Evolutionary conservation across 345 rosid species (phyloP), one percentile per base, ranked within the genome.

Genomic region (Eucalyptus dawsonii): DNA sequence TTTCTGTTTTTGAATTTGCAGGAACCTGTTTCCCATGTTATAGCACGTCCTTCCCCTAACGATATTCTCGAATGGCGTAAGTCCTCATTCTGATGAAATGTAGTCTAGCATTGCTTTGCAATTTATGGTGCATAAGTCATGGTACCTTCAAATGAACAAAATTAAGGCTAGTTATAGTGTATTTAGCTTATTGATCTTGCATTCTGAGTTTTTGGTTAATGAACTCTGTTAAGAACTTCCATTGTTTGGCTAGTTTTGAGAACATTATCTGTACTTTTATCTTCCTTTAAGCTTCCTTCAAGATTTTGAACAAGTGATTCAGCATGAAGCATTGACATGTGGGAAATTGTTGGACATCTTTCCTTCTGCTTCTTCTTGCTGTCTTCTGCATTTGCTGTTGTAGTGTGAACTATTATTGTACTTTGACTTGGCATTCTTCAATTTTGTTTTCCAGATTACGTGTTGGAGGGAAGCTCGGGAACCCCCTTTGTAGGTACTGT

Each of bases 21-120:
- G 99, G 99, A 98, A 90, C 99, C 99, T 45, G 98, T 97, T 90
- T 93, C 99, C 86, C 95, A 97, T 93, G 93, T 97, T 87, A 97
- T 97, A 89, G 99, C 99, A 69, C 95, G 97, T 86, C 99, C 99
- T 94, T 97, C 98, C 87, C 95, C 97, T 53, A 98, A 90, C 89
- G 95, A 97, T 92, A 97, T 97, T 91, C 99, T 98, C 67, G 99
- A 98, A 87, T 97, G 99, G 99, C 99, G 99, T 98, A 96, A 95
- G 98, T 95, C 89, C 47, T 86, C 11, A 45, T 60, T 87, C n/a
- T 9, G 80, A 50, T 31, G 6, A 42, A 29, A 29, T 44, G 22
- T 69, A 62, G 88, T 53, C 67, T 37, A 29, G 25, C 50, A 86
- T 67, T 50, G 50, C 80, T 81, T 60, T 85, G n/a, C 87, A 37